Evolutionary conservation across 2,329 filamentous ascomycete species (phyloP).

Genomic region (Colletotrichum scovillei): DNA sequence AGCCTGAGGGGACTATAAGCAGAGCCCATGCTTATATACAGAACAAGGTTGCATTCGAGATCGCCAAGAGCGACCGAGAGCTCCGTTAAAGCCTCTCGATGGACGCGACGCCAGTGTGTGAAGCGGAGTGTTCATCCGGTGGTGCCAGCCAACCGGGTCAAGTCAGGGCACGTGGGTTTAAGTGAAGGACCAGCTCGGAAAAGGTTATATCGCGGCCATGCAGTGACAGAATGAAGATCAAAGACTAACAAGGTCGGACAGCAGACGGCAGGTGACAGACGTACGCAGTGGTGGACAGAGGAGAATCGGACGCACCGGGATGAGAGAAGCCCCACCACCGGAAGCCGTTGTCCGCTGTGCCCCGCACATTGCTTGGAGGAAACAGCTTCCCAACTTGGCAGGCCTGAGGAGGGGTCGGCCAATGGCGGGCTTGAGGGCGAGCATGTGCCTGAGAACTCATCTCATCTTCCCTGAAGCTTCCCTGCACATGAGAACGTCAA

Average conservation of each 20-base stretch:
- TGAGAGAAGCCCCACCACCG: neutral
- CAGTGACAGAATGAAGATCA: neutral
- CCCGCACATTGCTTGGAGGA: neutral
- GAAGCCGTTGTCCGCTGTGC: neutral
- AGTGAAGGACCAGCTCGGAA: neutral
- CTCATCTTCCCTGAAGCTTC: neutral
- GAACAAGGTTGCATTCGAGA: neutral
- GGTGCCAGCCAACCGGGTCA: constrained; percentile 17
- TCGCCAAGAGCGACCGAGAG: neutral
- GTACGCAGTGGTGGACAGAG: neutral
- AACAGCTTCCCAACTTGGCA: constrained; percentile 26
- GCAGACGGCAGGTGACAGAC: too few species aligned
- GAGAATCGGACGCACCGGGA: neutral
- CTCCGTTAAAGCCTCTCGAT: neutral
- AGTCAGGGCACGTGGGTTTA: neutral
- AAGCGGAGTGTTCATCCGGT: neutral
- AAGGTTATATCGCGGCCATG: neutral
- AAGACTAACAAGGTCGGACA: neutral
- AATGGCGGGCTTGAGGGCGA: constrained; percentile 8
- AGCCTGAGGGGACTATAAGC: neutral
- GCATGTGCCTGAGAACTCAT: constrained; percentile 22
- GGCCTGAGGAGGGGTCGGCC: neutral
- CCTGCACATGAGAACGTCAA: neutral
- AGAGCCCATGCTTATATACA: constrained; percentile 8
- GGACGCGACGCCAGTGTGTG: neutral